Base-by-base conservation (phyloP, 305 asterid species). In the Petunia hybrid region DNA sequence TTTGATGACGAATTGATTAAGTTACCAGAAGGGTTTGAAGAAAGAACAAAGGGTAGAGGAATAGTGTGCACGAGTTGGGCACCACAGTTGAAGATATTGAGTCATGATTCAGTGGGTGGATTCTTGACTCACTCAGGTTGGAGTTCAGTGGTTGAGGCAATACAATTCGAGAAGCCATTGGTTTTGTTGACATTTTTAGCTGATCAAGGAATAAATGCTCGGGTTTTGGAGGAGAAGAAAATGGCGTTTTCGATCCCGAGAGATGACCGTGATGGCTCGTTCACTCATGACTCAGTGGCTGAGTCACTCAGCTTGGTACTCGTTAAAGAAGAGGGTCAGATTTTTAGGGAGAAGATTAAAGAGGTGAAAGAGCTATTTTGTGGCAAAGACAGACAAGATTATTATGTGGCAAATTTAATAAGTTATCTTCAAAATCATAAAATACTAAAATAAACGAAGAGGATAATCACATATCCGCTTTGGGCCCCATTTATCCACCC, bases 51-150 rank as follows among this genome's bases (percentile, higher is more conserved):
- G 1, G 88, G 76, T 1, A 83, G 86, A 0, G 93, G 91, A 12
- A 9, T 86, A 31, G 85, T 87, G 2, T 88, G 85, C 70, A 85
- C 63, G 39, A 83, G 83, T 14, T 90, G 93, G 91, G 90, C 79
- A 0, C 89, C 91, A 2, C 91, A 90, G 38, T 0, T 88, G 43
- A 86, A 81, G 79, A 84, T 88, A 81, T 76, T 88, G 57, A 80
- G 89, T 55, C 89, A 88, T 73, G 88, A 76, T 8, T 79, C 87
- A 0, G 84, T 85, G 4, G 93, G 91, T 16, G 89, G 86, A 9
- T 87, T 88, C 85, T 85, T 88, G 82, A 85, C 88, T 67, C 90
- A 87, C 43, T 84, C 87, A 0, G 91, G 91, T 22, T 86, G 91
- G 91, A 85, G 85, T 82, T 88, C 92, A 0, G 83, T 85, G 31